These are phyloP conservation scores for Ophiocordyceps camponoti-floridani DNA, from an alignment of 2,329 filamentous ascomycete species.

Conservation along the genomic window DNA sequence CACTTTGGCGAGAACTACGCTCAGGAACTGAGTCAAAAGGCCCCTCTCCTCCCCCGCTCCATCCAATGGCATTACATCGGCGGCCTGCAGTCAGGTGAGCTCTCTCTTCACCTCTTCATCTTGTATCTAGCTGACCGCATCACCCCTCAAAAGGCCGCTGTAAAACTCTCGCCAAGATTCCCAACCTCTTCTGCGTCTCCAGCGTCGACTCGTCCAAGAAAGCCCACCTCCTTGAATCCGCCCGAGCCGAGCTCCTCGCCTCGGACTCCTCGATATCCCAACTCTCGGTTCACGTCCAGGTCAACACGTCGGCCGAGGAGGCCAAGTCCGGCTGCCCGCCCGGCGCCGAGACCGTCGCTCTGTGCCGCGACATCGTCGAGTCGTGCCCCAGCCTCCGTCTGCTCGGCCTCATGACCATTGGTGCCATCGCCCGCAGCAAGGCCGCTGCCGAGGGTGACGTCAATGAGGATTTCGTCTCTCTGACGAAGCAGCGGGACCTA, in stretches of 20 bases:
- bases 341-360: slow-evolving; percentile 33
- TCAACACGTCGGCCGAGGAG: slow-evolving; percentile 85
- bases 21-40: slow-evolving; percentile 78
- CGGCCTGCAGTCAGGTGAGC: slow-evolving; percentile 56
- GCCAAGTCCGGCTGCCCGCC: slow-evolving; percentile 72
- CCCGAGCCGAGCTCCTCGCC: slow-evolving; percentile 41
- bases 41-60: slow-evolving; percentile 52
- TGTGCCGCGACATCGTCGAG: slow-evolving; percentile 54
- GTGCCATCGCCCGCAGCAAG: slow-evolving; percentile 72
- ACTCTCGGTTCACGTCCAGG: slow-evolving; percentile 71
- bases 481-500: slow-evolving; percentile 53
- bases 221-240: slow-evolving; percentile 61
- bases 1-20: slow-evolving; percentile 98
- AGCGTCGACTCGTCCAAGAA: slow-evolving; percentile 83
- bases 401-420: slow-evolving; percentile 89
- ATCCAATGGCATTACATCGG: slow-evolving; percentile 97
- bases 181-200: slow-evolving; percentile 81
- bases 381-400: slow-evolving; percentile 58
- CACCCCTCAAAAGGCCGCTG: slow-evolving; percentile 52
- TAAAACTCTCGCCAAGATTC: slow-evolving; percentile 68
- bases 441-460: slow-evolving; percentile 57
- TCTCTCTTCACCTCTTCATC: neutral
- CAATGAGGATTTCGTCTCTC: slow-evolving; percentile 70
- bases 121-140: too few relatives aligned
- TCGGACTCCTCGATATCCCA: slow-evolving; percentile 19